phyloP scores from a whole-genome alignment of 2,329 filamentous ascomycete species.

The Helicocarpus griseus region DNA sequence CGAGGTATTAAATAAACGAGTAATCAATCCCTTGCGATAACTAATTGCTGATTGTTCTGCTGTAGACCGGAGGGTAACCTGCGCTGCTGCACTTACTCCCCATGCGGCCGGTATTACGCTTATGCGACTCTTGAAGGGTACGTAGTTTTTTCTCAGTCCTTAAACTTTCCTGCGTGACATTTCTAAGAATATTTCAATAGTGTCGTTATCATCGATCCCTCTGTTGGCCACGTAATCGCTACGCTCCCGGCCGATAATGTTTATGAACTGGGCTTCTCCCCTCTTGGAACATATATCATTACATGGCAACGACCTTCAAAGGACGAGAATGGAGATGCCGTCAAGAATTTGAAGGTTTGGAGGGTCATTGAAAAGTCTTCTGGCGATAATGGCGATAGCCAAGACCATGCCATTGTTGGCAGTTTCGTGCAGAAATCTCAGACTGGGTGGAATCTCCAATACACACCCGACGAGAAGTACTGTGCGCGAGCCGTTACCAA shows the following conservation, averaged over 20 bases:
- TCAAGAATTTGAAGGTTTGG: conserved; percentile 97
- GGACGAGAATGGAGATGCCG: conserved; percentile 85
- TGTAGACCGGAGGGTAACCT: conserved; percentile 82
- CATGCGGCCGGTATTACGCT: conserved; percentile 90
- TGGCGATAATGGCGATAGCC: conserved; percentile 40
- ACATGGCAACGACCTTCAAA: conserved; percentile 93
- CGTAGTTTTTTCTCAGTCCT: conserved; percentile 13
- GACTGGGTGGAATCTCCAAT: conserved; percentile 94
- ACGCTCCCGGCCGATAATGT: conserved; percentile 72
- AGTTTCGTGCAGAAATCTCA: conserved; percentile 93
- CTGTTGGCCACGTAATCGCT: conserved; percentile 62
- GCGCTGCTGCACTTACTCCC: conserved; percentile 90
- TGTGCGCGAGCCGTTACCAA: conserved; percentile 93
- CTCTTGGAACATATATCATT: conserved; percentile 81
- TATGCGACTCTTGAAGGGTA: conserved; percentile 78
- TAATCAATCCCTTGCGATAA: conserved; percentile 11
- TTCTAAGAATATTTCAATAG: conserved; percentile 27
- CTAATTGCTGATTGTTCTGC: neutral
- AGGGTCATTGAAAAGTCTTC: conserved; percentile 61
- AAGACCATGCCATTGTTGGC: conserved; percentile 64
- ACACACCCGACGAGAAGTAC: conserved; percentile 84
- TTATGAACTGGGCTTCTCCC: conserved; percentile 91
- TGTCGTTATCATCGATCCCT: conserved; percentile 77
- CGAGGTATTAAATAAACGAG: conserved; percentile 34
- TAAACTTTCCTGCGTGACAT: neutral